Evolutionary conservation across 1,284 basidiomycete genomes (phyloP).

Genomic region (Taiwanofungus camphoratus): DNA sequence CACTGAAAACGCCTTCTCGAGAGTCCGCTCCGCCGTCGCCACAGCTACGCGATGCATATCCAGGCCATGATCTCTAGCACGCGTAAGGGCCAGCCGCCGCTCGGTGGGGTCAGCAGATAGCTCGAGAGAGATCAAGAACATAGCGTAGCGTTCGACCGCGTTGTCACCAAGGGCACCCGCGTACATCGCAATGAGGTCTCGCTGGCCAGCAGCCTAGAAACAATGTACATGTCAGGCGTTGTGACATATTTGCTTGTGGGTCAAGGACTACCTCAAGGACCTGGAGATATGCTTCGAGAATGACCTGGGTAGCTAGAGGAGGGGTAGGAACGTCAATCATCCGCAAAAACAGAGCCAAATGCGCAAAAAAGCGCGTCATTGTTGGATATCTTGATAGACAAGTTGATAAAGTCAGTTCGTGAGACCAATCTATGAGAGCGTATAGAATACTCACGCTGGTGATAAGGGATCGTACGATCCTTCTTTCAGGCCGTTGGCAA

Average conservation of each 20-base stretch:
- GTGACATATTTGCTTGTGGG: background rate
- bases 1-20: slow-evolving; percentile 69
- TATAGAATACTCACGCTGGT: slow-evolving; percentile 50
- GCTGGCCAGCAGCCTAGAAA: slow-evolving; percentile 65
- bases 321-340: slow-evolving; percentile 75
- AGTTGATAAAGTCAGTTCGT: slow-evolving; percentile 2
- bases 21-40: slow-evolving; percentile 76
- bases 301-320: slow-evolving; percentile 69
- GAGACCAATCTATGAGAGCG: background rate
- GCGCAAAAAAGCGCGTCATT: slow-evolving; percentile 88
- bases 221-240: slow-evolving; percentile 1
- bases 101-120: slow-evolving; percentile 63
- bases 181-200: slow-evolving; percentile 90
- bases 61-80: slow-evolving; percentile 80
- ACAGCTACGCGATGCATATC: slow-evolving; percentile 80
- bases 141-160: slow-evolving; percentile 88
- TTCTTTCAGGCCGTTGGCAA: slow-evolving; percentile 56
- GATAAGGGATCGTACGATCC: slow-evolving; percentile 42
- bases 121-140: slow-evolving; percentile 83
- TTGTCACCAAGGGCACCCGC: slow-evolving; percentile 88
- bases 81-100: slow-evolving; percentile 67
- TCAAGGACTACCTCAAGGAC: slow-evolving; percentile 66
- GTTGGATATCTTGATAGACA: slow-evolving; percentile 49
- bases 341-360: slow-evolving; percentile 88
- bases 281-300: slow-evolving; percentile 86